Conservation (phyloP, 2,329 filamentous ascomycete species). For the Bertia moriformis region DNA sequence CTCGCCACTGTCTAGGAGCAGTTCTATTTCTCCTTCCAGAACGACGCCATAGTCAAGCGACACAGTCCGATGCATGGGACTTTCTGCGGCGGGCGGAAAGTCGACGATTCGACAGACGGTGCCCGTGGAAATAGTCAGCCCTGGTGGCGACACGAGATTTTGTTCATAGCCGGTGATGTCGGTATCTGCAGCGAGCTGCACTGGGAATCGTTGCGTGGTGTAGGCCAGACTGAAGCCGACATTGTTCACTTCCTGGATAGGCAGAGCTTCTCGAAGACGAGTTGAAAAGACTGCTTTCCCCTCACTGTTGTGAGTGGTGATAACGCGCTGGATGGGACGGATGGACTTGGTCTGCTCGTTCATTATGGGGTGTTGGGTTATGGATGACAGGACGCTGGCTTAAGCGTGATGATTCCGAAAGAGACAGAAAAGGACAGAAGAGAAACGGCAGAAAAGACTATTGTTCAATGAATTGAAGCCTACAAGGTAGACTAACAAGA, state of each 20-base stretch:
- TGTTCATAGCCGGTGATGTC: slow-evolving; percentile 28
- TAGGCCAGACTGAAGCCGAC: slow-evolving; percentile 32
- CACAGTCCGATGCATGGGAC: slow-evolving; percentile 29
- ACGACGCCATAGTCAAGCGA: slow-evolving; percentile 33
- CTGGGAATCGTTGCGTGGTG: slow-evolving; percentile 28
- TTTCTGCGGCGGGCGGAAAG: slow-evolving; percentile 21
- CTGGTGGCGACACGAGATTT: slow-evolving; percentile 27
- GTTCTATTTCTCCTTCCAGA: slow-evolving; percentile 30
- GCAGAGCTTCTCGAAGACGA: slow-evolving; percentile 9
- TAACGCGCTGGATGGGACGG: slow-evolving; percentile 11
- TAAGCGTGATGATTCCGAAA: too few relatives aligned
- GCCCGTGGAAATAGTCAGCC: slow-evolving; percentile 28
- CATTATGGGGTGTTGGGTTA: background rate
- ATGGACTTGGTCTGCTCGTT: slow-evolving; percentile 2
- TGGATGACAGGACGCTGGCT: too few relatives aligned
- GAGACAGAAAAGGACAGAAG: too few relatives aligned
- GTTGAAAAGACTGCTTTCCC: slow-evolving; percentile 18
- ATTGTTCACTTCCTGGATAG: slow-evolving; percentile 14
- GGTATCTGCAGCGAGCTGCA: slow-evolving; percentile 24
- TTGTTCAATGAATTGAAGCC: too few relatives aligned
- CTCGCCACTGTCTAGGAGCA: slow-evolving; percentile 29
- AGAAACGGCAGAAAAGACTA: too few relatives aligned
- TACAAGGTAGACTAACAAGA: too few relatives aligned
- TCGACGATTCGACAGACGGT: slow-evolving; percentile 28
- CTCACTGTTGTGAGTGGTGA: slow-evolving; percentile 16